These are phyloP conservation scores for Candida broadrunensis DNA, from an alignment of 805 yeast genomes.

Conservation along the genomic window DNA sequence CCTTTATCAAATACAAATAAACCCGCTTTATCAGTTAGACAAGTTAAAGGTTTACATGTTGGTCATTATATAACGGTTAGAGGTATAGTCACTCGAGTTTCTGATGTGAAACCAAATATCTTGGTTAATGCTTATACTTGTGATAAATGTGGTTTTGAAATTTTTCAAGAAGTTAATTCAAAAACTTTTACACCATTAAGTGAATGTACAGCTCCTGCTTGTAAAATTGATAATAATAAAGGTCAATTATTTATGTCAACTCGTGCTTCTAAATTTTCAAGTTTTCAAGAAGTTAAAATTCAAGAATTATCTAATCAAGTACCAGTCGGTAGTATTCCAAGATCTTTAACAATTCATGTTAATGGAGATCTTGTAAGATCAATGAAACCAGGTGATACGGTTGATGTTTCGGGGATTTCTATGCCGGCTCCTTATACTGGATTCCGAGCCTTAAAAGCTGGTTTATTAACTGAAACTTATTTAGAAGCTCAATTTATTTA, in stretches of 20 bases:
- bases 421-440: conserved; percentile 97
- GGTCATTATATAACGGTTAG: conserved; percentile 88
- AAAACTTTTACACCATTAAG: conserved; percentile 81
- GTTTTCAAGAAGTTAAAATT: conserved; percentile 92
- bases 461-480: conserved; percentile 89
- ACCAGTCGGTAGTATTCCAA: conserved; percentile 97
- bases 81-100: conserved; percentile 92
- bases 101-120: conserved; percentile 93
- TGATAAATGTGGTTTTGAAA: conserved; percentile 95
- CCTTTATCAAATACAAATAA: conserved; percentile 56
- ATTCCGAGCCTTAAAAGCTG: conserved; percentile 87
- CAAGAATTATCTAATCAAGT: conserved; percentile 96
- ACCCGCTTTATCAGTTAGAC: conserved; percentile 82
- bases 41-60: conserved; percentile 75
- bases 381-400: conserved; percentile 91
- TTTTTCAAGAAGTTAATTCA: conserved; percentile 89
- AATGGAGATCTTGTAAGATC: conserved; percentile 87
- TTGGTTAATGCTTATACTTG: conserved; percentile 94
- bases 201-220: conserved; percentile 82
- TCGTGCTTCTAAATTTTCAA: conserved; percentile 91
- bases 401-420: conserved; percentile 88
- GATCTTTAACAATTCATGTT: conserved; percentile 81
- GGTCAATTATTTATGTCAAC: conserved; percentile 92
- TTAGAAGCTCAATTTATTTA: conserved; percentile 81
- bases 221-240: conserved; percentile 72